Evolutionary conservation across 2,329 filamentous ascomycete species (phyloP).

Genomic region (Exophiala bonariae): DNA sequence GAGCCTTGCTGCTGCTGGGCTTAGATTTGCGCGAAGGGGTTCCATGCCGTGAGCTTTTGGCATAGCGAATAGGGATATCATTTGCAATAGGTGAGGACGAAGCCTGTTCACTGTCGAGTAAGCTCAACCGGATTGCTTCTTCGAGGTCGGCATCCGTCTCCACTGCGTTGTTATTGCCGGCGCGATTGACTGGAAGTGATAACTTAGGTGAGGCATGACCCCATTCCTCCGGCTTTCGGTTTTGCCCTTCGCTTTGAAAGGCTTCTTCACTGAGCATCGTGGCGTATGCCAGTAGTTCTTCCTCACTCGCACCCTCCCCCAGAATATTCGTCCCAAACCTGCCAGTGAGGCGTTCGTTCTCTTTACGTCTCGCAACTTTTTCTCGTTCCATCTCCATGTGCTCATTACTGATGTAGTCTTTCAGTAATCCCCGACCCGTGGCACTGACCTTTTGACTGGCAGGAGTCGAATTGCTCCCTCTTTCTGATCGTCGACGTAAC

Average conservation of each 20-base stretch:
- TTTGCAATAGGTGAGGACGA: constrained; percentile 19
- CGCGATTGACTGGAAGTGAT: constrained; percentile 9
- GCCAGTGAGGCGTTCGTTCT: constrained; percentile 69
- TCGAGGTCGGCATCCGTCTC: constrained; percentile 59
- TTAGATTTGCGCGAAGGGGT: constrained; percentile 21
- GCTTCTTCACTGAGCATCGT: constrained; percentile 62
- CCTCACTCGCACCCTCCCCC: constrained; percentile 56
- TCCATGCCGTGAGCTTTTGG: constrained; percentile 30
- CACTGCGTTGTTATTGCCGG: constrained; percentile 33
- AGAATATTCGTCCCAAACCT: constrained; percentile 82
- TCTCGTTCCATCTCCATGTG: constrained; percentile 76
- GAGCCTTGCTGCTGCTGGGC: constrained; percentile 38
- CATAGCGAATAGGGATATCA: constrained; percentile 38
- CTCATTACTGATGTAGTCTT: constrained; percentile 84
- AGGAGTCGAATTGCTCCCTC: constrained; percentile 57
- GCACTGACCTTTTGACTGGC: constrained; percentile 58
- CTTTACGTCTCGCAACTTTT: constrained; percentile 64
- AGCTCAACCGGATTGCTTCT: constrained; percentile 60
- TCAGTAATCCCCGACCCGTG: constrained; percentile 68
- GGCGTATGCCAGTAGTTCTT: constrained; percentile 64
- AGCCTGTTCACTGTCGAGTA: constrained; percentile 36
- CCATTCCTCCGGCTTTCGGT: constrained; percentile 43
- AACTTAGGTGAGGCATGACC: constrained; percentile 34
- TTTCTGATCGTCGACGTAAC: constrained; percentile 61
- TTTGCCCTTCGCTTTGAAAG: constrained; percentile 50